Evolutionary conservation across 306 rosid genomes (phyloP).

Genomic region (Nissolia schottii): DNA sequence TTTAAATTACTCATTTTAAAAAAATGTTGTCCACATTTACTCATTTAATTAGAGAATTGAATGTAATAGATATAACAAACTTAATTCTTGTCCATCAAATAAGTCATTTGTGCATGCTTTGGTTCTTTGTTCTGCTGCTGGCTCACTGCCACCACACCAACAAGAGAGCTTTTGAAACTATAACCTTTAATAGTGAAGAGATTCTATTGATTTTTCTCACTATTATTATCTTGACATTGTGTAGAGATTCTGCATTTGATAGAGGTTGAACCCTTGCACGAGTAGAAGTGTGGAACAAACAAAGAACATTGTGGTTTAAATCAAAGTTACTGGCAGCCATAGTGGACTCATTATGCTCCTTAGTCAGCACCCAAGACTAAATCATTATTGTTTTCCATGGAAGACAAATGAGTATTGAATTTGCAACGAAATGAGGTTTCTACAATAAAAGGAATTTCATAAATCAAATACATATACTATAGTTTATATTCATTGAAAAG

Average conservation of each 20-base stretch:
- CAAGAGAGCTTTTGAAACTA: background rate
- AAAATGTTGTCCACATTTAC: too few relatives aligned
- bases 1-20: too few relatives aligned
- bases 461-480: background rate
- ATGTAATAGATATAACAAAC: too few relatives aligned
- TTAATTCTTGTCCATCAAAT: too few relatives aligned
- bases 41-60: too few relatives aligned
- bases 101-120: too few relatives aligned
- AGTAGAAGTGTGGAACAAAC: slow-evolving; percentile 9
- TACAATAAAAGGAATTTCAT: background rate
- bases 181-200: background rate
- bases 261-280: background rate
- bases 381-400: background rate
- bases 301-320: background rate
- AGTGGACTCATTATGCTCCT: background rate
- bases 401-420: background rate
- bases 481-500: background rate
- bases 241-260: background rate
- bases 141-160: background rate
- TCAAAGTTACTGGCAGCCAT: background rate
- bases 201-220: background rate
- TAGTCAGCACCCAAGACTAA: slow-evolving; percentile 2
- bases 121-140: background rate
- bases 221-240: background rate
- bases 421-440: background rate